phyloP scores from a whole-genome alignment of 2,329 filamentous ascomycete genomes.

The Exophiala lecanii-corni region DNA sequence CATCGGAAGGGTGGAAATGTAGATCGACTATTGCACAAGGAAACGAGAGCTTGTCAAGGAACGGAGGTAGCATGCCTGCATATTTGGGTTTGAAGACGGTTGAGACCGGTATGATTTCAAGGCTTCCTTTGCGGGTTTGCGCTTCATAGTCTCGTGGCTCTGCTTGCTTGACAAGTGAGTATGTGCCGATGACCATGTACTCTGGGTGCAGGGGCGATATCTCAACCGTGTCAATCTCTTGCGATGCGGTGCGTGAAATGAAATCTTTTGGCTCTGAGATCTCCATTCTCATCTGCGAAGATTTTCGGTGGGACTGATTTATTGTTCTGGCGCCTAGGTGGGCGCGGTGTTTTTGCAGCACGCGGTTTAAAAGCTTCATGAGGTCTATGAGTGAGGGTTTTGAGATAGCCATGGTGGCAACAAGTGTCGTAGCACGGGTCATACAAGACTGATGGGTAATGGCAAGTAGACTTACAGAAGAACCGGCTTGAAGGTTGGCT shows the following conservation, averaged over 20 bases:
- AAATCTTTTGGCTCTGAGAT: constrained; percentile 6
- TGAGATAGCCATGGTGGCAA: constrained; percentile 12
- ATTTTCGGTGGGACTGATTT: not conserved
- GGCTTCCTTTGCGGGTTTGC: constrained; percentile 16
- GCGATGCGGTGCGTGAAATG: constrained; percentile 14
- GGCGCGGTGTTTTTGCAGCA: constrained; percentile 9
- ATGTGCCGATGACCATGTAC: constrained; percentile 25
- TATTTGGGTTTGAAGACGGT: constrained; percentile 11
- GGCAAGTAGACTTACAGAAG: too few relatives aligned
- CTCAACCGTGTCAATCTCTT: constrained; percentile 23
- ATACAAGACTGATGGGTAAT: too few relatives aligned
- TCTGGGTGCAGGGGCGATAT: constrained; percentile 21
- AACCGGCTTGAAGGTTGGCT: too few relatives aligned
- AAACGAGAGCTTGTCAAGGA: constrained; percentile 27
- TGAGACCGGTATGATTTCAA: constrained; percentile 19
- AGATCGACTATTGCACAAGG: constrained; percentile 74
- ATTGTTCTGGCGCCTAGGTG: too few relatives aligned
- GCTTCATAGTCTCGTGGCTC: constrained; percentile 9
- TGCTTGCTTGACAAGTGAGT: constrained; percentile 19
- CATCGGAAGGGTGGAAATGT: constrained; percentile 63
- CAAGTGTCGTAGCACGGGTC: too few relatives aligned
- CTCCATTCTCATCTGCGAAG: constrained; percentile 7
- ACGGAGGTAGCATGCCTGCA: constrained; percentile 15
- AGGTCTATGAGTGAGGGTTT: constrained; percentile 12
- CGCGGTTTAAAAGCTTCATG: constrained; percentile 12